These are phyloP conservation scores for Myxozyma nipponensis DNA, from an alignment of 805 yeast species.

Conservation along the genomic window DNA sequence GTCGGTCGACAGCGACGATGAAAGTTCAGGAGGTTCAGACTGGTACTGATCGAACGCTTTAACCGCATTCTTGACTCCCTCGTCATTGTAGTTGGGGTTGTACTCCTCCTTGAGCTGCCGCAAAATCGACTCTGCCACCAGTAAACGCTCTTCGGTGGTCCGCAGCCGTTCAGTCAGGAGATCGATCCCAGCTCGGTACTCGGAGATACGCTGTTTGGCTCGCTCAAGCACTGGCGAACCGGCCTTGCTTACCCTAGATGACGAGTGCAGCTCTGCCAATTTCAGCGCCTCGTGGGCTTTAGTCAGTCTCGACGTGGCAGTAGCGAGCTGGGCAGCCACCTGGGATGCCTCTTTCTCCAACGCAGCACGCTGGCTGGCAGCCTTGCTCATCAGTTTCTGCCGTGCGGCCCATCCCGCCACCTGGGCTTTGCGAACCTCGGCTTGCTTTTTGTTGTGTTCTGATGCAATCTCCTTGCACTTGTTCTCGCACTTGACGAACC, in stretches of 20 bases:
- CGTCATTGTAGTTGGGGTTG: constrained; percentile 81
- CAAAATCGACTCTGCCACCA: constrained; percentile 40
- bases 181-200: constrained; percentile 17
- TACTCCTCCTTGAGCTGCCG: constrained; percentile 52
- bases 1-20: neutral
- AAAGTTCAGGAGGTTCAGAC: constrained; percentile 29
- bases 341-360: constrained; percentile 26
- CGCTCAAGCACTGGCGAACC: constrained; percentile 15
- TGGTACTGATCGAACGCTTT: constrained; percentile 38
- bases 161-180: constrained; percentile 5
- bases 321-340: constrained; percentile 31
- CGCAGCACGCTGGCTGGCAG: constrained; percentile 28
- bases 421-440: constrained; percentile 28
- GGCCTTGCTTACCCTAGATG: constrained; percentile 9
- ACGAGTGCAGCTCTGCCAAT: constrained; percentile 24
- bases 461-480: constrained; percentile 50
- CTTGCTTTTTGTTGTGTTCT: constrained; percentile 37
- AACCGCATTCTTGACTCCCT: constrained; percentile 75
- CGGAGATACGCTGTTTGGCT: constrained; percentile 12
- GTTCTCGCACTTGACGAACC: constrained; percentile 49
- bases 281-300: constrained; percentile 37
- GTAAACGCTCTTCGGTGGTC: constrained; percentile 17
- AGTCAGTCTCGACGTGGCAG: constrained; percentile 19
- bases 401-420: constrained; percentile 41
- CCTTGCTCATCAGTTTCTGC: constrained; percentile 35